Evolutionary conservation across 352 stramenopile species (phyloP).

Genomic region (Phytopythium chamaehyphon): DNA sequence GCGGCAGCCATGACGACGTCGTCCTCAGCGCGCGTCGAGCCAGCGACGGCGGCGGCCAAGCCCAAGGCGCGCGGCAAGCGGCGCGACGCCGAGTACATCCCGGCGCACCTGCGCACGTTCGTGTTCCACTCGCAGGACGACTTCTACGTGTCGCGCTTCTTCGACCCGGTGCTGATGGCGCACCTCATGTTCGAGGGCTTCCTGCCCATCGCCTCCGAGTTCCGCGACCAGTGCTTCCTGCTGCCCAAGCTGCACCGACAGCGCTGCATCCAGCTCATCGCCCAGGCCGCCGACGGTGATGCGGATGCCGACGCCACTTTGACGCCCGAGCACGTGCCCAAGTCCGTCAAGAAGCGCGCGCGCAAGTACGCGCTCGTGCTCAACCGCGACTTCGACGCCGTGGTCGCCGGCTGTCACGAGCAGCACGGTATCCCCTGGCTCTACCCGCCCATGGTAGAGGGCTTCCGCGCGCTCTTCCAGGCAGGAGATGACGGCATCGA

Average conservation of each 20-base stretch:
- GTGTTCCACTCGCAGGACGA: constrained; percentile 92
- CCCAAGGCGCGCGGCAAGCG: constrained; percentile 14
- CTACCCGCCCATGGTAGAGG: constrained; percentile 85
- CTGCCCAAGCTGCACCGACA: constrained; percentile 89
- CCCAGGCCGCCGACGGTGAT: neutral
- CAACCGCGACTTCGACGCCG: constrained; percentile 86
- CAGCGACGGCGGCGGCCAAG: constrained; percentile 2
- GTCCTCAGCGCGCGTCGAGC: neutral
- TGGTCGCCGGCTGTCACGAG: constrained; percentile 88
- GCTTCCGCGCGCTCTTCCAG: constrained; percentile 74
- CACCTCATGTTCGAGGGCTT: constrained; percentile 95
- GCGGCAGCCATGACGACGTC: constrained; percentile 8
- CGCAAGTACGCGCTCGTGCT: constrained; percentile 86
- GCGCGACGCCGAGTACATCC: constrained; percentile 81
- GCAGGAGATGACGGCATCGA: constrained; percentile 49
- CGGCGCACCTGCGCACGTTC: constrained; percentile 72
- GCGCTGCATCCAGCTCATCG: constrained; percentile 83
- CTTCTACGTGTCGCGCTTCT: constrained; percentile 90
- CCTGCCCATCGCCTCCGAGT: constrained; percentile 90
- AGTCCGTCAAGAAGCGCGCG: constrained; percentile 86
- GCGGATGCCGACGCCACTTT: too few relatives aligned
- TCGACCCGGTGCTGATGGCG: constrained; percentile 83
- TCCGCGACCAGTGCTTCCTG: constrained; percentile 59
- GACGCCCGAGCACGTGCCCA: constrained; percentile 80
- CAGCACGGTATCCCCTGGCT: constrained; percentile 94